Percentiles rank a stretch among this genome's conserved stretches.
Evolutionary conservation across 169 alveolate species (phyloP).

Genomic region (Plasmodium gaboni): DNA sequence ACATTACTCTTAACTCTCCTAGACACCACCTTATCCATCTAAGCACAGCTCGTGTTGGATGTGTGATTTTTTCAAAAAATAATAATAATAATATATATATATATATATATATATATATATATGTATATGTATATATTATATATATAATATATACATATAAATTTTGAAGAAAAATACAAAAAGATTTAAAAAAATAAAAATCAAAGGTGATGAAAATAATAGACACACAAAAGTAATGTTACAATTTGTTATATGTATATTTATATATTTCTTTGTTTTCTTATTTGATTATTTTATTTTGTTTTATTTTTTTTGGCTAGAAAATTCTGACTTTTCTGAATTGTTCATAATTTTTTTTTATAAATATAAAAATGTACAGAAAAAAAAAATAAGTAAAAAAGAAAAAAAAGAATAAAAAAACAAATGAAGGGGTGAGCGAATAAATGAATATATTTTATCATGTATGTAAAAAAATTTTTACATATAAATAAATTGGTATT

Average conservation of each 20-base stretch:
- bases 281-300: background rate
- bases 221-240: too few relatives aligned
- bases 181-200: too few relatives aligned
- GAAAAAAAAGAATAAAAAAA: background rate
- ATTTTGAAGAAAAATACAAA: background rate
- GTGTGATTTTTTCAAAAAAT: background rate
- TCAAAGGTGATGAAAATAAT: too few relatives aligned
- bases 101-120: background rate
- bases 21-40: conserved; percentile 53
- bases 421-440: too few relatives aligned
- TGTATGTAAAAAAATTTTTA: background rate
- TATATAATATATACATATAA: background rate
- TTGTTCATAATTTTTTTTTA: conserved; percentile 51
- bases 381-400: background rate
- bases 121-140: background rate
- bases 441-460: background rate
- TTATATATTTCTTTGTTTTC: background rate
- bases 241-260: too few relatives aligned
- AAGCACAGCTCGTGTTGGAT: background rate
- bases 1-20: conserved; percentile 57
- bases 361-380: conserved; percentile 4
- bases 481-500: conserved; percentile 6
- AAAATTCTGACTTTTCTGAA: conserved; percentile 17
- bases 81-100: background rate
- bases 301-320: conserved; percentile 7